Evolutionary conservation across 257 asterid genomes (phyloP), one percentile per base, ranked within the genome.

Genomic region (Cruciata laevipes): DNA sequence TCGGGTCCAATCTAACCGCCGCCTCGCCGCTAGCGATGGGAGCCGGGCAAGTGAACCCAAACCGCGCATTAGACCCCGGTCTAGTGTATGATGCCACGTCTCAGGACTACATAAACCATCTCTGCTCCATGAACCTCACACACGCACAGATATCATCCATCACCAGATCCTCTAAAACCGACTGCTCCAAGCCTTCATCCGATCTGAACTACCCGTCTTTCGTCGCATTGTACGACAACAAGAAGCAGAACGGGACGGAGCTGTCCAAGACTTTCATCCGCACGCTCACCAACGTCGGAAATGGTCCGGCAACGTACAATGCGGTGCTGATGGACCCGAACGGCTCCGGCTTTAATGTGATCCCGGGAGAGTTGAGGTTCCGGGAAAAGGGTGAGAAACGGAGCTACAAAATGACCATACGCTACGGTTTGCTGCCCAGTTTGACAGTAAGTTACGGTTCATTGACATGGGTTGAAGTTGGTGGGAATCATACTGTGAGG

Each of bases 11-110:
- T n/a, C 37, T 21, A 13, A 44, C 65, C 3, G 24, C 37, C 7
- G 79, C 79, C 5, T 40, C 68, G 5, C 75, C 75, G 58, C 35
- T 69, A 4, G 75, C 56, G 9, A 69, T 69, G 71, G 74, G 74
- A 33, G 61, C 62, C 18, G 74, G 68, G 32, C 68, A 70, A 0
- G 68, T 70, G 6, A 63, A 61, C 35, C 74, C 74, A 3, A 70
- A 61, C 10, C 20, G 14, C 1, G 68, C 68, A 11, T 16, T 70
- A 51, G 62, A 47, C 32, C 74, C 74, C 1, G 74, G 74, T 0
- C 68, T 61, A 0, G 12, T 61, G 21, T 61, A 70, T 7, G 62
- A 70, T 8, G 52, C 74, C 1, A 61, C 62, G 1, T 1, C 33
- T 0, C 51, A 44, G 23, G 74, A 70, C 14, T 61, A 70, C 24